phyloP scores from a whole-genome alignment of 208 protist species.

The Phytomonas francai region DNA sequence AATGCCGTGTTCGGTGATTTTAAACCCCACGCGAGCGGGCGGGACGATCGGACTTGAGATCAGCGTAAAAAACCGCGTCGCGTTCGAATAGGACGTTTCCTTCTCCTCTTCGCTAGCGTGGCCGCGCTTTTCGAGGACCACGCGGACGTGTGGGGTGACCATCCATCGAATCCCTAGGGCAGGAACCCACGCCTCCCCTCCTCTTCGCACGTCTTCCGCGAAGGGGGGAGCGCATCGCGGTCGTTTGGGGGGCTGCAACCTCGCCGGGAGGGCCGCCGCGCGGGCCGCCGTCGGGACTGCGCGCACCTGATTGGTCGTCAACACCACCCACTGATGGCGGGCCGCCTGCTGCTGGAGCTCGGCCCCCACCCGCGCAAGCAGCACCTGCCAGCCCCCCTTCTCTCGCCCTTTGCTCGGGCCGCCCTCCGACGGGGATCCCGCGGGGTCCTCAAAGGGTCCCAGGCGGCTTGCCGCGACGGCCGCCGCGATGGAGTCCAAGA shows the following conservation, averaged over 20 bases:
- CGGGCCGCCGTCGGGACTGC: conserved; percentile 13
- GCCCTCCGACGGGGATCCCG: too few species aligned
- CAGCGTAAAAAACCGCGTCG: conserved; percentile 32
- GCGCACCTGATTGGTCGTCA: conserved; percentile 61
- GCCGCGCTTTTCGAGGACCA: conserved; percentile 42
- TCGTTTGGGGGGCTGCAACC: conserved; percentile 7
- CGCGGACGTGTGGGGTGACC: conserved; percentile 30
- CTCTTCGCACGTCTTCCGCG: not conserved
- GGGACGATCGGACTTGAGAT: conserved; percentile 26
- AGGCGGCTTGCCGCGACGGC: conserved; percentile 20
- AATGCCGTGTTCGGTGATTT: conserved; percentile 39
- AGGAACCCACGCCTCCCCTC: conserved; percentile 1
- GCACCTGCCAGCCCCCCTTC: conserved; percentile 4
- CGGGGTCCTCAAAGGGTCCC: too few species aligned
- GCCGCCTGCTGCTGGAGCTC: conserved; percentile 34
- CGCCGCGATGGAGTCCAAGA: conserved; percentile 62
- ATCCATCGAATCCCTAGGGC: conserved; percentile 54
- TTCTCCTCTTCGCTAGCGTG: too few species aligned
- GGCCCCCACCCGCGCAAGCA: conserved; percentile 12
- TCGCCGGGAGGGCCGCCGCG: not conserved
- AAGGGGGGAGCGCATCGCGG: conserved; percentile 1
- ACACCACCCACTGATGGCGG: conserved; percentile 25
- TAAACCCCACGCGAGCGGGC: conserved; percentile 22
- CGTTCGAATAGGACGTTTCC: conserved; percentile 8
- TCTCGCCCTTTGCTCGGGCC: too few species aligned